A percentile compares a stretch with the other conserved stretches of the same genome.
These are phyloP conservation scores for Eucalyptus brandiana DNA, from an alignment of 345 rosid species.

Conservation along the genomic window DNA sequence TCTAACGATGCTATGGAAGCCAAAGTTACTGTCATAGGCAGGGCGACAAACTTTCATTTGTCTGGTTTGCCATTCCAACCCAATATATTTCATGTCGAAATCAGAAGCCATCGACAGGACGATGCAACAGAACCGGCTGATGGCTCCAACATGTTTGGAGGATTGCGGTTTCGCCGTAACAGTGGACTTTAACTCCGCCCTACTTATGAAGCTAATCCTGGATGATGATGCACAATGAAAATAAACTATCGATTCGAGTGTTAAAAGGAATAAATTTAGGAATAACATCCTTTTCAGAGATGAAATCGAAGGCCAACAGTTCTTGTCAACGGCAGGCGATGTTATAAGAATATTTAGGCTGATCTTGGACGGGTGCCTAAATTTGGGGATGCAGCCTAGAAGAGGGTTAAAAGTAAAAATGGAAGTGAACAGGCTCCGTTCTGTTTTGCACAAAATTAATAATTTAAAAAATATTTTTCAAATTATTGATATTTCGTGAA, in stretches of 20 bases:
- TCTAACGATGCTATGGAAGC: background rate
- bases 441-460: background rate
- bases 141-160: background rate
- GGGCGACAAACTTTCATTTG: background rate
- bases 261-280: background rate
- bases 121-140: background rate
- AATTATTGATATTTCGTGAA: no score
- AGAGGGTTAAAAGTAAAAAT: no score
- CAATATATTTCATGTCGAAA: background rate
- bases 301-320: background rate
- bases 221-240: background rate
- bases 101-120: background rate
- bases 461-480: no score
- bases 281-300: background rate
- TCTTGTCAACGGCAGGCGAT: background rate
- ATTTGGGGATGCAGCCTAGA: background rate
- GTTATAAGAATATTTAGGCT: background rate
- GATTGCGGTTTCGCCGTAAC: background rate
- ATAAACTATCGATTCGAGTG: background rate
- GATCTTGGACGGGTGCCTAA: background rate
- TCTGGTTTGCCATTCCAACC: fast-evolving
- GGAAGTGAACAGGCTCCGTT: background rate
- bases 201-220: background rate
- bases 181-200: background rate
- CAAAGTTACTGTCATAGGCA: background rate